Percentiles rank a stretch among this genome's conserved stretches.
Conservation (phyloP, 163 green algal species). For the Chloroidium sp. region DNA sequence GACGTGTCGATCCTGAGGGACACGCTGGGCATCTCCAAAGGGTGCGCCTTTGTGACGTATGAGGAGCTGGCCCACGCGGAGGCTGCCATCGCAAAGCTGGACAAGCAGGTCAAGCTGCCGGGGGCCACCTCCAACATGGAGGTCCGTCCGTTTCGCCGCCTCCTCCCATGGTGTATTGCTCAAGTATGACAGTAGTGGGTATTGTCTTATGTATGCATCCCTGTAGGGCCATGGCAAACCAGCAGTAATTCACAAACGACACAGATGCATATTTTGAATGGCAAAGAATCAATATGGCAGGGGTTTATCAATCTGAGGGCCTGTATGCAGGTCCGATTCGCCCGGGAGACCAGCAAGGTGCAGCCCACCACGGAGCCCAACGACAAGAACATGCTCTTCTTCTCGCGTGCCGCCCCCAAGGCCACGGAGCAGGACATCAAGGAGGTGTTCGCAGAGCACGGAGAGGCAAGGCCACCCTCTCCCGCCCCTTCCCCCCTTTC, state of each 20-base stretch:
- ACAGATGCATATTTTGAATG: no score
- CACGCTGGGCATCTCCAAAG: not conserved
- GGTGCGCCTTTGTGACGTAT: not conserved
- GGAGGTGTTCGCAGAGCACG: not conserved
- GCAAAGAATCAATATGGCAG: no score
- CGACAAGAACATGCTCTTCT: not conserved
- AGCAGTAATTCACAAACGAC: no score
- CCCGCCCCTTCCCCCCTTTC: no score
- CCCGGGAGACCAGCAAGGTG: not conserved
- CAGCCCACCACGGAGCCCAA: not conserved
- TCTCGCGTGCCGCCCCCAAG: not conserved
- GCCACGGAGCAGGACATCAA: not conserved
- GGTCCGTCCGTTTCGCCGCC: no score
- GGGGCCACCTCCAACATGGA: not conserved
- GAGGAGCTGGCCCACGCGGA: not conserved
- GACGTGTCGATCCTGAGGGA: not conserved
- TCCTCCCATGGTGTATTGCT: no score
- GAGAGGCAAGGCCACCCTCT: not conserved
- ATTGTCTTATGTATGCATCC: no score
- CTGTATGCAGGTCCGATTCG: not conserved
- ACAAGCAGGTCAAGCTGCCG: not conserved
- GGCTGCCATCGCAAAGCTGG: not conserved
- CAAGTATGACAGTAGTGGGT: no score
- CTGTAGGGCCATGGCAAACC: no score
- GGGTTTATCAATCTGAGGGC: no score